Percentiles rank a stretch among this genome's conserved stretches.
These are phyloP conservation scores for Neurospora tetrasperma DNA, from an alignment of 495 filamentous ascomycete genomes.

Conservation along the genomic window DNA sequence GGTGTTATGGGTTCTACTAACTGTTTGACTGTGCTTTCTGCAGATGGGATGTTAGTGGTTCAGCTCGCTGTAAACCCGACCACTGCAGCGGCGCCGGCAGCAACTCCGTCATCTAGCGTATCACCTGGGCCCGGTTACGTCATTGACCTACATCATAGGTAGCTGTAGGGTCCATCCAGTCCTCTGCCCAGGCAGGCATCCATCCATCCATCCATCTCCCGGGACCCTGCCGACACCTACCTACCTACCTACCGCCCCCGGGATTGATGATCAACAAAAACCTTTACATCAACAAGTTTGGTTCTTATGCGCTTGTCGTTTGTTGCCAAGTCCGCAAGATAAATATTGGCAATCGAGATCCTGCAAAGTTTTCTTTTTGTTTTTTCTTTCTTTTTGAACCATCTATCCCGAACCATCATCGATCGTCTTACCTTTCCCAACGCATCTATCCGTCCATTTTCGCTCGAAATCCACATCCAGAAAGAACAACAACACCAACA, in stretches of 20 bases:
- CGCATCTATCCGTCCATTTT: too few relatives aligned
- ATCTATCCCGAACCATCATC: background rate
- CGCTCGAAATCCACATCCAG: background rate
- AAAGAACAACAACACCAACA: background rate
- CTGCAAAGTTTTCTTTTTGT: background rate
- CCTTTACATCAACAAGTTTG: background rate
- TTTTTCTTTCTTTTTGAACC: too few relatives aligned
- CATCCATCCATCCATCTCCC: too few relatives aligned
- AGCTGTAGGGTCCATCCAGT: background rate
- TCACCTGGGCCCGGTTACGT: background rate
- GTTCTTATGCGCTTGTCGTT: background rate
- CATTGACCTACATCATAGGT: background rate
- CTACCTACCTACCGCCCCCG: too few relatives aligned
- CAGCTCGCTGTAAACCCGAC: background rate
- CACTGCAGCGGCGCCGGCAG: too few relatives aligned
- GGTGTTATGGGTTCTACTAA: background rate
- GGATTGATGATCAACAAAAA: background rate
- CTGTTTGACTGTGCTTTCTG: background rate
- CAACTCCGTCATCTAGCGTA: background rate
- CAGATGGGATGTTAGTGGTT: background rate
- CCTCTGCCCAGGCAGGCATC: background rate
- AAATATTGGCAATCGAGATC: background rate
- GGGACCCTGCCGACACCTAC: too few relatives aligned
- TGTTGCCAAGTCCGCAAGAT: background rate
- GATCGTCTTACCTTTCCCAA: background rate